Evolutionary conservation across 2,329 filamentous ascomycete genomes (phyloP).

Genomic region (Alternaria arborescens): DNA sequence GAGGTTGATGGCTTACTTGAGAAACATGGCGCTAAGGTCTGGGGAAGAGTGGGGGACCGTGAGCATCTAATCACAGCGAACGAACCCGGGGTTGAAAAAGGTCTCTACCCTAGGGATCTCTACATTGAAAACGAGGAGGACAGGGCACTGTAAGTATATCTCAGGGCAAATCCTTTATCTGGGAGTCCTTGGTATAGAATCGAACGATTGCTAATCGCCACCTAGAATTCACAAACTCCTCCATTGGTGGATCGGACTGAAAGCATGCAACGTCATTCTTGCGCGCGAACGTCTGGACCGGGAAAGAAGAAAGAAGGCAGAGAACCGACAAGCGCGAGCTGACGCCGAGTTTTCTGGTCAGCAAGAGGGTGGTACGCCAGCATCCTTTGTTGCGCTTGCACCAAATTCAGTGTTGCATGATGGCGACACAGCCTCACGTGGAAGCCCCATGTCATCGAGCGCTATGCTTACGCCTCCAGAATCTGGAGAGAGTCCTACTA

Average conservation of each 20-base stretch:
- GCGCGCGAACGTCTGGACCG: constrained; percentile 47
- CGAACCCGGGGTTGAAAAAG: constrained; percentile 43
- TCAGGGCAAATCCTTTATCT: not conserved
- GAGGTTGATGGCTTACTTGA: constrained; percentile 42
- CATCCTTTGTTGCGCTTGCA: constrained; percentile 41
- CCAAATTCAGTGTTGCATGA: constrained; percentile 38
- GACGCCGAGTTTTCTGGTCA: constrained; percentile 37
- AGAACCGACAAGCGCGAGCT: constrained; percentile 39
- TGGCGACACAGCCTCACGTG: constrained; percentile 38
- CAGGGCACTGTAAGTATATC: constrained; percentile 35
- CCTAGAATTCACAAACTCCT: constrained; percentile 45
- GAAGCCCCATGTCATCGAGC: constrained; percentile 35
- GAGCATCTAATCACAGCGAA: constrained; percentile 46
- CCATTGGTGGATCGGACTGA: constrained; percentile 50
- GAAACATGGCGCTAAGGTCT: constrained; percentile 45
- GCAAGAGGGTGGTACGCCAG: constrained; percentile 32
- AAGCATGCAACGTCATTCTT: constrained; percentile 49
- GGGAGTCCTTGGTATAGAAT: not conserved
- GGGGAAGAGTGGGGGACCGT: constrained; percentile 42
- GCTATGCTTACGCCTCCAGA: constrained; percentile 44
- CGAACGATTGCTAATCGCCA: constrained; percentile 18
- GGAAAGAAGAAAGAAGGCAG: constrained; percentile 47
- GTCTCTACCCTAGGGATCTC: constrained; percentile 43
- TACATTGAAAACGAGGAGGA: constrained; percentile 46
- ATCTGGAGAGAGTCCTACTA: constrained; percentile 39